Percentiles rank a stretch among this genome's conserved stretches.
Conservation (phyloP, 345 rosid species). For the Clausena lansium region DNA sequence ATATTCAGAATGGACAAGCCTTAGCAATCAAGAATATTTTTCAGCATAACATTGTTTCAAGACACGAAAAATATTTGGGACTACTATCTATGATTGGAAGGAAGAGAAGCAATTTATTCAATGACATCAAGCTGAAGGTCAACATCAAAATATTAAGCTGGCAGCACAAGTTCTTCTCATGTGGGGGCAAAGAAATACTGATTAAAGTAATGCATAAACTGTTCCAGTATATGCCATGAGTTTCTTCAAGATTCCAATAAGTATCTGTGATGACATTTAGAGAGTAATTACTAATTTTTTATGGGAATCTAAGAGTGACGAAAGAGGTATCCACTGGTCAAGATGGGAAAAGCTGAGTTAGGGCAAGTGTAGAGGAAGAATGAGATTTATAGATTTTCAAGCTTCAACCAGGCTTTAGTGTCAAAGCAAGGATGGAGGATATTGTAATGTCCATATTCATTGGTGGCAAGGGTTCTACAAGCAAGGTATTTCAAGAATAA, state of each 20-base stretch:
- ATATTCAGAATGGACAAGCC: too few relatives aligned
- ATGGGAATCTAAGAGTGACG: too few relatives aligned
- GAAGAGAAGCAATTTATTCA: too few relatives aligned
- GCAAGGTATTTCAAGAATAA: not conserved
- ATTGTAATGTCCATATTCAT: not conserved
- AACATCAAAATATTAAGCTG: too few relatives aligned
- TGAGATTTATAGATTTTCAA: not conserved
- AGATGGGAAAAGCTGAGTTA: not conserved
- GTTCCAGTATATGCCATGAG: not conserved
- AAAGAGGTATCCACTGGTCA: not conserved
- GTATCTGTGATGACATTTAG: not conserved
- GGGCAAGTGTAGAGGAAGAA: too few relatives aligned
- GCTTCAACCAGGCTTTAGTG: not conserved
- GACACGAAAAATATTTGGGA: too few relatives aligned
- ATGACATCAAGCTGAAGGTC: too few relatives aligned
- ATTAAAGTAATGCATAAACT: not conserved
- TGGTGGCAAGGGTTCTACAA: not conserved
- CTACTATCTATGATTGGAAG: too few relatives aligned
- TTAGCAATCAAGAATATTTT: too few relatives aligned
- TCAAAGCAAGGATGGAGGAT: not conserved
- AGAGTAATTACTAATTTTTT: too few relatives aligned
- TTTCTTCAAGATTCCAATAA: accelerated
- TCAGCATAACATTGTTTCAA: too few relatives aligned
- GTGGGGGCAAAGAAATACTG: not conserved
- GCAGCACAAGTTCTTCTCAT: not conserved